Evolutionary conservation across 352 stramenopile species (phyloP).

Genomic region (Detonula confervacea): DNA sequence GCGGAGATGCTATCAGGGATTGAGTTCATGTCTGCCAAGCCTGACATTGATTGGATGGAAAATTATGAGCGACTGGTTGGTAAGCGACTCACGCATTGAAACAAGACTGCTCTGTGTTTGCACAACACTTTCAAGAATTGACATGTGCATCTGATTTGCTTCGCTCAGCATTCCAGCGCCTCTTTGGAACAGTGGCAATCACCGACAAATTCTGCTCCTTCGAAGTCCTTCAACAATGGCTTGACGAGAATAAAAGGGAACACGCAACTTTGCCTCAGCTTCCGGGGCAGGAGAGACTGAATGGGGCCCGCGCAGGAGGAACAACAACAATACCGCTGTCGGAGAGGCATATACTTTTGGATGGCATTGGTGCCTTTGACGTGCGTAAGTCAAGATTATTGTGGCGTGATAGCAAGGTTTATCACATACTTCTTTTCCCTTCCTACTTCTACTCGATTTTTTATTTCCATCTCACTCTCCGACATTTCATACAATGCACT

Average conservation of each 20-base stretch:
- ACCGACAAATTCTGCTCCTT: slow-evolving; percentile 18
- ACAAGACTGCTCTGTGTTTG: background rate
- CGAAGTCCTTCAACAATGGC: slow-evolving; percentile 15
- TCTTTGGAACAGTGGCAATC: slow-evolving; percentile 11
- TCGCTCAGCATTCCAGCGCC: background rate
- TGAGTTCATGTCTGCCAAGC: slow-evolving; percentile 9
- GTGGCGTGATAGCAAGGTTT: too few species aligned
- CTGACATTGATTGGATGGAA: slow-evolving; percentile 26
- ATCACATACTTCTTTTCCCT: too few species aligned
- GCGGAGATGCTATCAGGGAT: slow-evolving; percentile 16
- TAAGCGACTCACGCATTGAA: slow-evolving; percentile 4
- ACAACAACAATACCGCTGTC: slow-evolving; percentile 1
- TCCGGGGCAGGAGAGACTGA: background rate
- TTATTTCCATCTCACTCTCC: too few species aligned
- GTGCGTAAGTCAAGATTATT: too few species aligned
- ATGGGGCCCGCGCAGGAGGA: background rate
- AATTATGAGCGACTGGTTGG: slow-evolving; percentile 15
- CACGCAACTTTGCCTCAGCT: background rate
- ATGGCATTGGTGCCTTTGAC: background rate
- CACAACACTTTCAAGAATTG: background rate
- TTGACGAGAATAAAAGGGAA: slow-evolving; percentile 17
- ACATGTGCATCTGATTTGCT: background rate
- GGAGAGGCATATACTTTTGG: slow-evolving; percentile 11
- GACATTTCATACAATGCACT: too few species aligned
- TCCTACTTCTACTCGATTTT: too few species aligned